phyloP scores from a whole-genome alignment of 768 basidiomycete genomes.

The Termitomyces sp. region DNA sequence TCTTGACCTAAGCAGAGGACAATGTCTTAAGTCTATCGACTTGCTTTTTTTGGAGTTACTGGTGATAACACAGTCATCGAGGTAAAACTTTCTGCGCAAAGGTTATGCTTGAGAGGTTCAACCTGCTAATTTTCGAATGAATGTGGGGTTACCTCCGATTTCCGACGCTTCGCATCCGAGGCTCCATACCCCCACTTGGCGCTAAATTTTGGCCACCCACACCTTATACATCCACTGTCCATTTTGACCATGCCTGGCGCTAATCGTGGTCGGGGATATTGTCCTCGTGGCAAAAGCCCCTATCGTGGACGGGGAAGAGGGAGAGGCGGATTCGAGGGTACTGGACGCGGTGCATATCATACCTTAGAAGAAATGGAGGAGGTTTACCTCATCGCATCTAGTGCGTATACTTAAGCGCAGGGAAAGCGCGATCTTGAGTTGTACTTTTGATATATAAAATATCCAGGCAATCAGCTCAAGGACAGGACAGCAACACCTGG shows the following conservation, averaged over 20 bases:
- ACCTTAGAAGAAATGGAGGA: slow-evolving; percentile 15
- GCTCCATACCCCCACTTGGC: not conserved
- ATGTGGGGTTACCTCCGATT: not conserved
- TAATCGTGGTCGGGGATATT: slow-evolving; percentile 11
- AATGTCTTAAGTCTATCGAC: no score
- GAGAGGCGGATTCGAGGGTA: slow-evolving; percentile 17
- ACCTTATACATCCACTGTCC: not conserved
- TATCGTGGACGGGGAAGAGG: slow-evolving; percentile 22
- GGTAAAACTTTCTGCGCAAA: no score
- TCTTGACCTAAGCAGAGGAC: not conserved
- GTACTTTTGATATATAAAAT: slow-evolving; percentile 8
- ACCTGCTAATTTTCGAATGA: no score
- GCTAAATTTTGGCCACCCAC: not conserved
- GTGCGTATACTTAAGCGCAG: slow-evolving; percentile 17
- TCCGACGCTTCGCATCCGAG: not conserved
- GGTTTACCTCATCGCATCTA: slow-evolving; percentile 15
- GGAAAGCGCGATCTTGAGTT: slow-evolving; percentile 1
- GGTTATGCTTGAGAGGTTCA: no score
- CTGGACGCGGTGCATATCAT: slow-evolving; percentile 16
- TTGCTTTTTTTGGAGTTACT: not conserved
- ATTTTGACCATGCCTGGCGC: not conserved
- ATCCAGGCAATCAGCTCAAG: slow-evolving; percentile 8
- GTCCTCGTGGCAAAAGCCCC: slow-evolving; percentile 7
- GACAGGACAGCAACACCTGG: slow-evolving; percentile 16
- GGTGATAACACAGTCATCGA: no score